phyloP scores from a whole-genome alignment of 768 basidiomycete genomes.

The Tephrocybe sp. region DNA sequence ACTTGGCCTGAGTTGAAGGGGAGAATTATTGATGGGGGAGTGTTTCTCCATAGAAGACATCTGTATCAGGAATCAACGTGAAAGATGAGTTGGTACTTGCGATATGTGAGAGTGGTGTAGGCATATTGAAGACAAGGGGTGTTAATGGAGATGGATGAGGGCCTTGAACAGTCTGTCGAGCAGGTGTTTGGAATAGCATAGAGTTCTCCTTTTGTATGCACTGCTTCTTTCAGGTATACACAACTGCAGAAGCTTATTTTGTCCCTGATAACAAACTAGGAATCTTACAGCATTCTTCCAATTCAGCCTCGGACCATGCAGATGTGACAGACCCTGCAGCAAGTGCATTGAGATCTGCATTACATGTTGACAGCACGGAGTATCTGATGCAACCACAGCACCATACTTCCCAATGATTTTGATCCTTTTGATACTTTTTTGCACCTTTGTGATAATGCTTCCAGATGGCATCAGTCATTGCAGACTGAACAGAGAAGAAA shows the following conservation, averaged over 20 bases:
- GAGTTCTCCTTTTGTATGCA: neutral
- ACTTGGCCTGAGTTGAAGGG: neutral
- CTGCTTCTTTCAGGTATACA: neutral
- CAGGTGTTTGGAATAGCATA: neutral
- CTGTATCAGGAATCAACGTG: neutral
- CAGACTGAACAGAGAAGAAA: too few relatives aligned
- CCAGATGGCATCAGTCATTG: conserved; percentile 2
- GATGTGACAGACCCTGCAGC: neutral
- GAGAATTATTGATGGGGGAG: neutral
- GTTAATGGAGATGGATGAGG: neutral
- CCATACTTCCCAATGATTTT: neutral
- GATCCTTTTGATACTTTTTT: neutral
- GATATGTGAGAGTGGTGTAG: neutral
- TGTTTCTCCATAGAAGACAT: conserved; percentile 1
- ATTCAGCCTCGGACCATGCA: neutral
- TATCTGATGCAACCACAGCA: neutral
- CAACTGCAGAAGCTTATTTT: neutral
- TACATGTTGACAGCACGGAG: neutral
- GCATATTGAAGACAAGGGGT: neutral
- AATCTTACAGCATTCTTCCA: neutral
- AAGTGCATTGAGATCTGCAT: neutral
- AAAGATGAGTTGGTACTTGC: neutral
- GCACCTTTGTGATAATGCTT: neutral
- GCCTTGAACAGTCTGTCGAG: neutral
- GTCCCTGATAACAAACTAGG: neutral